Evolutionary conservation across 768 basidiomycete species (phyloP).

Genomic region (Leccinum olivaceopallidum): DNA sequence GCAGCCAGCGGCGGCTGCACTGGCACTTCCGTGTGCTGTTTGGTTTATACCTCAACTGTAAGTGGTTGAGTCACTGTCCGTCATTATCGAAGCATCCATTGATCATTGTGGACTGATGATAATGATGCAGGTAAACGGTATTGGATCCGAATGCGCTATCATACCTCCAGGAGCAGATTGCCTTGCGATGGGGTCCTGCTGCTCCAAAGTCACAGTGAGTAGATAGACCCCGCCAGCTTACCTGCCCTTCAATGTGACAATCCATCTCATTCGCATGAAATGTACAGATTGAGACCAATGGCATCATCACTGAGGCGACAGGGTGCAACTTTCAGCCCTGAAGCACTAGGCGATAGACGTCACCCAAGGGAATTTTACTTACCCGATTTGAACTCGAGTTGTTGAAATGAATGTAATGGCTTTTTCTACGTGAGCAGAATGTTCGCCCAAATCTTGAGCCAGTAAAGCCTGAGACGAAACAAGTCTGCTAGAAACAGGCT

Average conservation of each 20-base stretch:
- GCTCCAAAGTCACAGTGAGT: conserved; percentile 2
- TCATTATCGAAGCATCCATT: not conserved
- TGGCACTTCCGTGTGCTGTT: not conserved
- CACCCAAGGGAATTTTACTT: no score
- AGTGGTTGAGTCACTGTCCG: not conserved
- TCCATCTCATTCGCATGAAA: not conserved
- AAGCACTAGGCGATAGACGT: no score
- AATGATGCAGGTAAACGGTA: not conserved
- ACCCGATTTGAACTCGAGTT: no score
- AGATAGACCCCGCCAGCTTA: not conserved
- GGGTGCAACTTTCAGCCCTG: no score
- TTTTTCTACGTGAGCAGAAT: no score
- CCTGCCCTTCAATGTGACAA: not conserved
- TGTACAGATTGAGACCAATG: no score
- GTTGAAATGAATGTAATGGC: no score
- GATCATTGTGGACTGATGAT: not conserved
- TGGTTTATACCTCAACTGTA: not conserved
- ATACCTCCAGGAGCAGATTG: not conserved
- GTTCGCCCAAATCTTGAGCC: no score
- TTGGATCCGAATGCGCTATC: not conserved
- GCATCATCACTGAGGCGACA: no score
- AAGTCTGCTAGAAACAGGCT: no score
- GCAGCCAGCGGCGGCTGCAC: not conserved
- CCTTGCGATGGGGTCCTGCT: not conserved
- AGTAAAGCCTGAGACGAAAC: no score